Base-by-base conservation (phyloP, 208 protist species). In the Acanthamoeba healyi region DNA sequence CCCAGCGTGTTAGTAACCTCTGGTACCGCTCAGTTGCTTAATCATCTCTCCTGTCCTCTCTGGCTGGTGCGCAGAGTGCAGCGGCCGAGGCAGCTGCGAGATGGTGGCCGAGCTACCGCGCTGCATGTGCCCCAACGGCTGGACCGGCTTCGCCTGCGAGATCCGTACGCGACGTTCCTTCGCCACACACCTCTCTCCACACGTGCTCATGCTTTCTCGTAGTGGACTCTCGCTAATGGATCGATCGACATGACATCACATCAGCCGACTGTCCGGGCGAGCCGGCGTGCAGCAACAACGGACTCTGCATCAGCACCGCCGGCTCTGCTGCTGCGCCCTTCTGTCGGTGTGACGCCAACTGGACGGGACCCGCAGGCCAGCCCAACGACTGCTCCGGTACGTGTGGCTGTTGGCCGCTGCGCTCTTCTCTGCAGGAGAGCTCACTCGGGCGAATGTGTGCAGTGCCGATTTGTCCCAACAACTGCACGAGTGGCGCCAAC, bases 381-480 rank as follows among this genome's bases (percentile, higher is more conserved):
- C 61, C 61, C 61, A 67, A 67, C 61, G 61, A 67, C 61, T 67
- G 61, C 61, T 67, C 61, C 29, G 61, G 61, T 67, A 67, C 22
- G 26, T 5, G 0, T 14, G n/a, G 26, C 0, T 22, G 15, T 22
- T 1, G 15, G 0, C 4, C 56, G 0, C 26, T 10, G 26, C 56
- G 9, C 26, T 32, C 0, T 63, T 63, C 56, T 29, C 56, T 24
- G 1, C 58, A 56, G n/a, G 24, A 7, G 4, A 56, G 24, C 51
- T 6, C 51, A n/a, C 54, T 49, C 44, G 44, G 9, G 9, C 44
- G 12, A 49, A 49, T 49, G 9, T 49, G 12, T 17, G 0, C 61
- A 67, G 61, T 67, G 29, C 61, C 61, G 2, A 29, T 67, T 6
- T 67, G 61, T 4, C 7, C 10, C n/a, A 67, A 67, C 61, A 67